Evolutionary conservation across 768 basidiomycete species (phyloP).

Genomic region (Amyloporia xantha): DNA sequence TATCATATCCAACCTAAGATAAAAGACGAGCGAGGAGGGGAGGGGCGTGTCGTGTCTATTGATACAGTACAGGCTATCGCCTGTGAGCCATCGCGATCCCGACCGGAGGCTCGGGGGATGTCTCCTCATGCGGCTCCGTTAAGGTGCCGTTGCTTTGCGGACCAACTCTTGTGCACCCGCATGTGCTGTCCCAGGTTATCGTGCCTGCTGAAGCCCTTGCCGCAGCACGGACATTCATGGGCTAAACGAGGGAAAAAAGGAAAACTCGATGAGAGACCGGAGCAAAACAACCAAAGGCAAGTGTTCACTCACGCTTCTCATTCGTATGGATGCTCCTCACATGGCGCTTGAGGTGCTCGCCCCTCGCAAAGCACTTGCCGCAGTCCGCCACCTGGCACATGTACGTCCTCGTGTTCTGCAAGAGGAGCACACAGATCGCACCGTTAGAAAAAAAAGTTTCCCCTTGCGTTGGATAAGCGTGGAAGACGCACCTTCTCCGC

Average conservation of each 20-base stretch:
- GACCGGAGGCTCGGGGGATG: too few relatives aligned
- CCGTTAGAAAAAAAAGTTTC: too few relatives aligned
- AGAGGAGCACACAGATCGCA: conserved; percentile 30
- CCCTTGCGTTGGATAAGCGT: too few relatives aligned
- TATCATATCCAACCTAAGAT: not conserved
- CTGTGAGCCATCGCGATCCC: not conserved
- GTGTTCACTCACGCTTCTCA: conserved; percentile 71
- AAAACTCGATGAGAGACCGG: too few relatives aligned
- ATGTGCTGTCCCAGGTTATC: conserved; percentile 88
- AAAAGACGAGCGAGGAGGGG: not conserved
- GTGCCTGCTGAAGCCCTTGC: conserved; percentile 79
- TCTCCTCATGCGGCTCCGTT: not conserved
- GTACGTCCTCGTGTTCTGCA: conserved; percentile 35
- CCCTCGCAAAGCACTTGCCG: conserved; percentile 81
- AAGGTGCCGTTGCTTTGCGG: conserved; percentile 5
- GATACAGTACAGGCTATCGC: not conserved
- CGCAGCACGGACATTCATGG: conserved; percentile 76
- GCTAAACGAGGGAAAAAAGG: too few relatives aligned
- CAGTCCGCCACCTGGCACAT: conserved; percentile 77
- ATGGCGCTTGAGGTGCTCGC: conserved; percentile 88
- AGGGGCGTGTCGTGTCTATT: not conserved
- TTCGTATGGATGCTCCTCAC: conserved; percentile 85
- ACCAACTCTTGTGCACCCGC: conserved; percentile 56
- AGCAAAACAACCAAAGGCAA: conserved; percentile 5
- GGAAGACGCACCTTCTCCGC: conserved; percentile 19